A percentile compares a stretch with the other conserved stretches of the same genome.
These are phyloP conservation scores for Coemansia sp. DNA, from an alignment of 192 early-diverging fungal species.

Conservation along the genomic window DNA sequence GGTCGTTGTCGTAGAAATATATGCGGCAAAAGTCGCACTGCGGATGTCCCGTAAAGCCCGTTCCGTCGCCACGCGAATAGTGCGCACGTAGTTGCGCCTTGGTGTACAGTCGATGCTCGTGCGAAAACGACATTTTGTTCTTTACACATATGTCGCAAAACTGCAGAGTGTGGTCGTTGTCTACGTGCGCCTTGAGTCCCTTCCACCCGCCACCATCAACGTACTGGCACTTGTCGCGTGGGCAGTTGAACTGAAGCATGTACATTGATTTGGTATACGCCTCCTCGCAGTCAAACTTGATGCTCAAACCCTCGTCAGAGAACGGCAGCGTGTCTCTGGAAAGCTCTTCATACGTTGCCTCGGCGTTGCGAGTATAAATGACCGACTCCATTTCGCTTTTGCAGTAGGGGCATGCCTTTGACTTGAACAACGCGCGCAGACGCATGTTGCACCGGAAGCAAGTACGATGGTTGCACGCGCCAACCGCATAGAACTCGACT, in stretches of 20 bases:
- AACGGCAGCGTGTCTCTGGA: constrained; percentile 57
- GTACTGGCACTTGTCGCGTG: constrained; percentile 74
- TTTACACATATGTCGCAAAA: constrained; percentile 90
- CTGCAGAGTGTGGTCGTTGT: constrained; percentile 69
- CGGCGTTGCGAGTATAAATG: constrained; percentile 73
- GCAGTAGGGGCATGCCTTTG: constrained; percentile 85
- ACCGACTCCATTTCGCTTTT: constrained; percentile 85
- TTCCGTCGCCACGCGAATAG: constrained; percentile 70
- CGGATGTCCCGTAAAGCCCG: constrained; percentile 84
- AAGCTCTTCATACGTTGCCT: constrained; percentile 61
- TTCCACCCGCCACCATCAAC: constrained; percentile 79
- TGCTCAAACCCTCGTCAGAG: constrained; percentile 67
- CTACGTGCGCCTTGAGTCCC: constrained; percentile 83
- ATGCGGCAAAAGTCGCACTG: constrained; percentile 86
- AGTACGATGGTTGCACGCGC: constrained; percentile 89
- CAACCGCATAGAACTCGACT: constrained; percentile 79
- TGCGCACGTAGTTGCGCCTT: constrained; percentile 76
- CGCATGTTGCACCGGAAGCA: constrained; percentile 94
- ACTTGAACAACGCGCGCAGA: constrained; percentile 87
- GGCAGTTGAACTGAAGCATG: constrained; percentile 85
- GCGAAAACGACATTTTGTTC: constrained; percentile 91
- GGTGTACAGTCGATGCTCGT: constrained; percentile 90
- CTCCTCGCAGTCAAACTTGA: constrained; percentile 76
- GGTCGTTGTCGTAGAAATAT: constrained; percentile 88
- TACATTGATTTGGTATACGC: constrained; percentile 76